Evolutionary conservation across 1,284 basidiomycete species (phyloP).

Genomic region (Exobasidium rhododendri): DNA sequence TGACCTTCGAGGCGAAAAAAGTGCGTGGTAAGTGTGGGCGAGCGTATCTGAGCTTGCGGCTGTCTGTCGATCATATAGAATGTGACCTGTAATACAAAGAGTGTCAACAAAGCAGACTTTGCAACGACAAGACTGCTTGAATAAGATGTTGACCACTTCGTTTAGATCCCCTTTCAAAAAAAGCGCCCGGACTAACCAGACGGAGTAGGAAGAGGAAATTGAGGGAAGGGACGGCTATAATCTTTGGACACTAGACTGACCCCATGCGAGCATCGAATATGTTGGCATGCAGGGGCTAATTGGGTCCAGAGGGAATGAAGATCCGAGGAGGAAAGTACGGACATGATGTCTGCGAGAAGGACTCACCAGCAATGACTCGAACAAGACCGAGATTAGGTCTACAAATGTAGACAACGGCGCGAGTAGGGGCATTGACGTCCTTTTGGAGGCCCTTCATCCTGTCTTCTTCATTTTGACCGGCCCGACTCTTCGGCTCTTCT

Average conservation of each 20-base stretch:
- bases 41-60: constrained; percentile 45
- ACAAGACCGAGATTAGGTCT: constrained; percentile 80
- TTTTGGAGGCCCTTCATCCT: constrained; percentile 8
- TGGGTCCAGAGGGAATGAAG: constrained; percentile 10
- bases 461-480: constrained; percentile 5
- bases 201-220: background rate
- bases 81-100: constrained; percentile 66
- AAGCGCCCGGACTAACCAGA: background rate
- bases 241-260: constrained; percentile 47
- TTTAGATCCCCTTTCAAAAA: constrained; percentile 5
- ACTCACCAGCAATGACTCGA: constrained; percentile 81
- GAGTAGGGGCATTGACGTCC: constrained; percentile 67
- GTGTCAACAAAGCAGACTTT: background rate
- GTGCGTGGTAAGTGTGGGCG: constrained; percentile 79
- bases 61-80: constrained; percentile 57
- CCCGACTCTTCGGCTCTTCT: constrained; percentile 58
- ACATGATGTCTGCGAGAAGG: too few species aligned
- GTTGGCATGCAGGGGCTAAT: constrained; percentile 18
- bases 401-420: constrained; percentile 90
- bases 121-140: background rate
- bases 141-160: background rate
- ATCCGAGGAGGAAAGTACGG: too few species aligned
- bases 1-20: constrained; percentile 83
- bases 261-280: constrained; percentile 16
- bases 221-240: constrained; percentile 19